Evolutionary conservation across 2,329 filamentous ascomycete species (phyloP), one percentile per base, ranked within the genome.

Genomic region (Juglanconis juglandina): DNA sequence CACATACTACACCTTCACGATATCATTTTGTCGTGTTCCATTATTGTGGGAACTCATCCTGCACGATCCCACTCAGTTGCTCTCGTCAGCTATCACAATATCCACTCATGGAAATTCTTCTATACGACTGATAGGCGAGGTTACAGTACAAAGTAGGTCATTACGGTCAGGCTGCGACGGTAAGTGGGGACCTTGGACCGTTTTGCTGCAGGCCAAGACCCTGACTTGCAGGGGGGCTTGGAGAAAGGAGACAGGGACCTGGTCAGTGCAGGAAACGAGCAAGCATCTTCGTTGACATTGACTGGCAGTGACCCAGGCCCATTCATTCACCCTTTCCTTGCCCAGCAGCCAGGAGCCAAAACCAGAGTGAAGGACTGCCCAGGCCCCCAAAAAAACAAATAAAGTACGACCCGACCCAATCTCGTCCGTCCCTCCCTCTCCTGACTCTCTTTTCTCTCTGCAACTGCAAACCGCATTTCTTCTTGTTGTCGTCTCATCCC

Each of bases 361-460:
- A 49, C 37, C 42, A 17, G 7, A 24, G 44, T 37, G 33, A 17
- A 8, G n/a, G 17, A 13, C 11, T 37, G 32, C 46, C 46, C 46
- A 41, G 33, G 30, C 54, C 39, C 35, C 24, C 33, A 56, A 60
- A 63, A 60, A 63, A 60, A 55, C 58, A 63, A 63, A 61, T 63
- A 63, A 63, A 63, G 61, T 63, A 59, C 61, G 61, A 63, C 61
- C 61, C 58, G 55, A 49, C 54, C 58, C 58, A 51, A 58, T 61
- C 58, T 56, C 54, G 52, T 63, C 58, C 58, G 54, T 61, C 51
- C 55, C 51, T 57, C 54, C 46, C 32, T 53, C 56, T 55, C 60
- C 57, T 61, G 61, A 57, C 49, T 5, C 24, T 30, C 24, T 47
- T 41, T 46, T 33, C 35, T 50, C 41, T 46, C 35, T 35, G 30